Evolutionary conservation across 2,329 filamentous ascomycete genomes (phyloP).

Genomic region (Fusarium duplospermum): DNA sequence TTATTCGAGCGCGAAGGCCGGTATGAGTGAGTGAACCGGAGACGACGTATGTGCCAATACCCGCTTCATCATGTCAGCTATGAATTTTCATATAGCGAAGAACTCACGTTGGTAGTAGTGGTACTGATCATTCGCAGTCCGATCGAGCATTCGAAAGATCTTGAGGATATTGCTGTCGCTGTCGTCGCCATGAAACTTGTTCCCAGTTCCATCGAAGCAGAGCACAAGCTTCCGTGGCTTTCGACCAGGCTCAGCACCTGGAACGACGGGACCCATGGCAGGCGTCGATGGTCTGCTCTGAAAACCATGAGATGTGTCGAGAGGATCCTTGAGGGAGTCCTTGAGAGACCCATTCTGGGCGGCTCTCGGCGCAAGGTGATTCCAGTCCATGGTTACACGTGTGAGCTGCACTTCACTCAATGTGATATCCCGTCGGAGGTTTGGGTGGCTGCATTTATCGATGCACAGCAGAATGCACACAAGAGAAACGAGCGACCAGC

Average conservation of each 20-base stretch:
- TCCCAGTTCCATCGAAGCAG: conserved; percentile 73
- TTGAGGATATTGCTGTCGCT: conserved; percentile 76
- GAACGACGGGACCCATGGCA: conserved; percentile 26
- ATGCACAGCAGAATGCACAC: neutral
- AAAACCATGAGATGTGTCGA: conserved; percentile 30
- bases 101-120: conserved; percentile 72
- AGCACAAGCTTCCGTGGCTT: conserved; percentile 63
- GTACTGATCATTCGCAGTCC: conserved; percentile 70
- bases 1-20: conserved; percentile 65
- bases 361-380: conserved; percentile 38
- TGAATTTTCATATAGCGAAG: neutral
- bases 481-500: neutral
- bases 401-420: neutral
- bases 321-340: conserved; percentile 22
- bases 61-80: conserved; percentile 55
- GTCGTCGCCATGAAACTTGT: conserved; percentile 72
- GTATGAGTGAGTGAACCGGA: conserved; percentile 70
- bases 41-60: conserved; percentile 79
- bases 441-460: conserved; percentile 11
- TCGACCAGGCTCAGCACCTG: conserved; percentile 26
- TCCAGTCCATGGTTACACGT: conserved; percentile 39
- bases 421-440: neutral
- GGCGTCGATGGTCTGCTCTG: conserved; percentile 40
- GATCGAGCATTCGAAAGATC: conserved; percentile 76
- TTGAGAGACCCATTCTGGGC: conserved; percentile 25